Percentiles rank a stretch among this genome's conserved stretches.
phyloP scores from a whole-genome alignment of 2,329 filamentous ascomycete species.

The Waltergamsia citrina region DNA sequence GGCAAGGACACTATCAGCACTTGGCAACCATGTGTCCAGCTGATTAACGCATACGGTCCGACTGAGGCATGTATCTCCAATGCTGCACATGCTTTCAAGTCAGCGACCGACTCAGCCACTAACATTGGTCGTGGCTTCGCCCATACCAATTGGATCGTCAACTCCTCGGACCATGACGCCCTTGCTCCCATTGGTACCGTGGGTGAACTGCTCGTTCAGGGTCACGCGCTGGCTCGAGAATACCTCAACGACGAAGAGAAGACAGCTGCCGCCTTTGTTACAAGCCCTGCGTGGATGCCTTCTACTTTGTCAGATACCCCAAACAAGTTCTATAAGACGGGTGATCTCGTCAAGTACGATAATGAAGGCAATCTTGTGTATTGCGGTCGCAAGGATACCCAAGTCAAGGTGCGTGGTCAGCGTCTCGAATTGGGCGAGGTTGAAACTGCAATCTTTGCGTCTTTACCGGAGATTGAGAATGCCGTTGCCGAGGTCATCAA shows the following conservation, averaged over 20 bases:
- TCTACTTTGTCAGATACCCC: not conserved
- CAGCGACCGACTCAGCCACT: not conserved
- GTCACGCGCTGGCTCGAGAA: conserved; percentile 9
- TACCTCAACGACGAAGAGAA: conserved; percentile 12
- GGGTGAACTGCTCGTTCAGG: conserved; percentile 13
- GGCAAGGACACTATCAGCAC: conserved; percentile 6
- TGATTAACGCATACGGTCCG: conserved; percentile 27
- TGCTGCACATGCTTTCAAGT: not conserved
- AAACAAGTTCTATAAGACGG: conserved; percentile 31
- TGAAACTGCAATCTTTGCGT: conserved; percentile 4
- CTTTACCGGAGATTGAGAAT: not conserved
- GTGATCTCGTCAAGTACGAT: conserved; percentile 33
- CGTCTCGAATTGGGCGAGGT: conserved; percentile 33
- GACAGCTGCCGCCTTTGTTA: conserved; percentile 5
- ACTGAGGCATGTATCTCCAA: conserved; percentile 24
- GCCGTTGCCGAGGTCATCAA: conserved; percentile 5
- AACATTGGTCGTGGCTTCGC: conserved; percentile 2
- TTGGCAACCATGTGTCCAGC: conserved; percentile 6
- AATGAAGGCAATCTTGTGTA: conserved; percentile 29
- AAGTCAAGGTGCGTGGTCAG: conserved; percentile 51
- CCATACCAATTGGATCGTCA: conserved; percentile 10
- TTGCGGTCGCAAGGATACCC: conserved; percentile 43
- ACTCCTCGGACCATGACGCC: conserved; percentile 7
- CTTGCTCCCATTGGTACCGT: conserved; percentile 12
- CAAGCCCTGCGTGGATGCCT: conserved; percentile 50